phyloP scores from a whole-genome alignment of 305 asterid species.

The Fraxinus platypoda region DNA sequence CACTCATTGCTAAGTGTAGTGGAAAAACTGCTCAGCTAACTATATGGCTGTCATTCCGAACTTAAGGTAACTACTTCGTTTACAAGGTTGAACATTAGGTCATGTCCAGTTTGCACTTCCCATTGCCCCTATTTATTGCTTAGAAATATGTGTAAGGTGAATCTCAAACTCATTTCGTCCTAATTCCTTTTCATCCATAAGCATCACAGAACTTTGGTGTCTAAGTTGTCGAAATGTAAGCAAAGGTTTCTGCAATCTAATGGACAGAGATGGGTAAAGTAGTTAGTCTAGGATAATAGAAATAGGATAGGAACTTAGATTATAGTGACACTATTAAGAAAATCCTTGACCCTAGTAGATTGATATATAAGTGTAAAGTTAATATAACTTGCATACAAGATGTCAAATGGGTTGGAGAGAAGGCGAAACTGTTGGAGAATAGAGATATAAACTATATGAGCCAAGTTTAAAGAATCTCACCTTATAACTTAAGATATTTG shows the following conservation, averaged over 20 bases:
- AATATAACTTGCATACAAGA: background rate
- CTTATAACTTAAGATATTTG: background rate
- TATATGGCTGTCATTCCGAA: constrained; percentile 13
- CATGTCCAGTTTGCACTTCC: constrained; percentile 17
- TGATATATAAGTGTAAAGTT: background rate
- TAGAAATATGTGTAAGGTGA: background rate
- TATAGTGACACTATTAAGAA: background rate
- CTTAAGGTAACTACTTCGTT: background rate
- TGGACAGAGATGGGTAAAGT: background rate
- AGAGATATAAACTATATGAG: background rate
- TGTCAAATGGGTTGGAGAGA: background rate
- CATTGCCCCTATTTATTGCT: constrained; percentile 14
- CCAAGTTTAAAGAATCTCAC: background rate
- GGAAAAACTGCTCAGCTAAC: background rate
- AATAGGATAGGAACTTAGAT: background rate
- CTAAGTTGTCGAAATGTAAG: background rate
- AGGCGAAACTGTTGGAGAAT: background rate
- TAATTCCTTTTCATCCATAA: background rate
- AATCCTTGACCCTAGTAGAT: background rate
- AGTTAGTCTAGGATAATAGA: background rate
- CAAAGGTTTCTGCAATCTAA: background rate
- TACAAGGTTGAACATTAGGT: constrained; percentile 8
- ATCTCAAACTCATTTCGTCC: background rate
- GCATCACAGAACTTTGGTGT: background rate
- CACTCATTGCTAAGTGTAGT: background rate